Percentiles rank a stretch among this genome's conserved stretches.
phyloP scores from a whole-genome alignment of 2,329 filamentous ascomycete species.

The Microdochium nivale region DNA sequence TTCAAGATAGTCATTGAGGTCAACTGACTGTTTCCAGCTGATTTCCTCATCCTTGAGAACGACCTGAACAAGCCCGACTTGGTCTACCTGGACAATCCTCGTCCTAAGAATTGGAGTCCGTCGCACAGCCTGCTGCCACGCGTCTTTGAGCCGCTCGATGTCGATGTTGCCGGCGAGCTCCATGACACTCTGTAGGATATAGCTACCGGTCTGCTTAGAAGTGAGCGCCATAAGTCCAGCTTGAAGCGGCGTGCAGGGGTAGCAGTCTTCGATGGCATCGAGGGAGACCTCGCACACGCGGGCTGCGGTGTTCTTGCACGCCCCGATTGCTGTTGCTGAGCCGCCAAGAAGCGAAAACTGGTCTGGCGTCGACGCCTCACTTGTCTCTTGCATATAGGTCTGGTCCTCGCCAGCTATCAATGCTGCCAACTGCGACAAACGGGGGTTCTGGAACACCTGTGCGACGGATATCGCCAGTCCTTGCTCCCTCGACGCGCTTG shows the following conservation, averaged over 20 bases:
- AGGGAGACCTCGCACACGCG: not conserved
- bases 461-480: constrained; percentile 1
- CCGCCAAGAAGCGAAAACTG: not conserved
- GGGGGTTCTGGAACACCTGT: not conserved
- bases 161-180: constrained; percentile 1
- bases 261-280: not conserved
- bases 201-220: constrained; percentile 11
- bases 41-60: not conserved
- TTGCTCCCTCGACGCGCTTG: constrained; percentile 3
- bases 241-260: not conserved
- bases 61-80: not conserved
- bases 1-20: not conserved
- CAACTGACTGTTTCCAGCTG: not conserved
- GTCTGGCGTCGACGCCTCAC: not conserved
- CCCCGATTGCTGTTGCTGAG: not conserved
- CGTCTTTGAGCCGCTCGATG: constrained; percentile 4
- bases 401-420: not conserved
- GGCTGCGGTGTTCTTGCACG: not conserved
- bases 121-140: constrained; percentile 5
- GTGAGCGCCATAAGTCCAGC: constrained; percentile 4
- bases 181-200: constrained; percentile 13
- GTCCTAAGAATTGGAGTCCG: constrained; percentile 10
- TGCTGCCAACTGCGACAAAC: not conserved
- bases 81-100: constrained; percentile 4
- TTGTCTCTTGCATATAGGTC: not conserved